Evolutionary conservation across 2,329 filamentous ascomycete genomes (phyloP).

Genomic region (Neopestalotiopsis sp.): DNA sequence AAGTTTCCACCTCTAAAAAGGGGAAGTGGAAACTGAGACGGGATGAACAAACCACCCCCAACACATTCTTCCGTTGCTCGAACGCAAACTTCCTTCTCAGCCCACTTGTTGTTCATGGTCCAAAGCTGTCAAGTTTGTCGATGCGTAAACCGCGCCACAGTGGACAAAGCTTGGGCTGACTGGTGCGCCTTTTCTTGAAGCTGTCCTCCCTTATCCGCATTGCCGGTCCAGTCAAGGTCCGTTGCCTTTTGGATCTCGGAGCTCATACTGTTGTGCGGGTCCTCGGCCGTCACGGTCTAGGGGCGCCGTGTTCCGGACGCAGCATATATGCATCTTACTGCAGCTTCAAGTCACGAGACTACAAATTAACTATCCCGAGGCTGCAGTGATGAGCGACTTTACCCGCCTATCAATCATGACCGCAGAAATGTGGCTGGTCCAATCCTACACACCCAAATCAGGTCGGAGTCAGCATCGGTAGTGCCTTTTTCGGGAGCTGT

Average conservation of each 20-base stretch:
- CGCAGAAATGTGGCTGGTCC: neutral
- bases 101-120: neutral
- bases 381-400: neutral
- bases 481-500: neutral
- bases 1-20: neutral
- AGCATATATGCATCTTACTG: neutral
- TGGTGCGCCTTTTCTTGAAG: neutral
- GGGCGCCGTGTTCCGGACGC: neutral
- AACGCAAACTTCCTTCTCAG: too few relatives aligned
- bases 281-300: neutral
- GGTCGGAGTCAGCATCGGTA: neutral
- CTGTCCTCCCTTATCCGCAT: neutral
- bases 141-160: neutral
- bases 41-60: too few relatives aligned
- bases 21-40: neutral
- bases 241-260: neutral
- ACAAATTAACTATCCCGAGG: neutral
- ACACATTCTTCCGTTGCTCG: too few relatives aligned
- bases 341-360: neutral
- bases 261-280: neutral
- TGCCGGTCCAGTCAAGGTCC: neutral
- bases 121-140: neutral
- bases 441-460: conserved; percentile 1
- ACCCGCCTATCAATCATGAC: neutral
- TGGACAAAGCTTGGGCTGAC: neutral